These are phyloP conservation scores for Coccomyxa sp. DNA, from an alignment of 139 green algal species.

Conservation along the genomic window DNA sequence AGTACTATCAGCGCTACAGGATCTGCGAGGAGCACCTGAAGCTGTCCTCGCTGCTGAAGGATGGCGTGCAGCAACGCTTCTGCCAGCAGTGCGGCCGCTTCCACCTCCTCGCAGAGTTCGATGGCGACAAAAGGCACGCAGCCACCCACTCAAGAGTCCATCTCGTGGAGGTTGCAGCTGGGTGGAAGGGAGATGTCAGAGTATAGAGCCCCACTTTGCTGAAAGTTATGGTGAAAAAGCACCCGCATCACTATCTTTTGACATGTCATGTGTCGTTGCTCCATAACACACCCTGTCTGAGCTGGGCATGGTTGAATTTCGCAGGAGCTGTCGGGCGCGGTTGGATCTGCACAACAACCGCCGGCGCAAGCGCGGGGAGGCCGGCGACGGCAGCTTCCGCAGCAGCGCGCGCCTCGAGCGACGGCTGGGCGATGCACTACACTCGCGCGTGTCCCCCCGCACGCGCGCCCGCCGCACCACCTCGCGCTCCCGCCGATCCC, in stretches of 20 bases:
- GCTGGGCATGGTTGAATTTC: background rate
- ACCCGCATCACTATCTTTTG: no score
- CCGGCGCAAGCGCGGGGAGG: constrained; percentile 14
- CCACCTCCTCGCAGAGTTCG: constrained; percentile 42
- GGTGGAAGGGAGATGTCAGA: background rate
- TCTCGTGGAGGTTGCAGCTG: no score
- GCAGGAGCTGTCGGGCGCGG: constrained; percentile 67
- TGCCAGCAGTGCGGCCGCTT: constrained; percentile 58
- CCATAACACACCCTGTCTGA: no score
- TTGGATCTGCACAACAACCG: constrained; percentile 41
- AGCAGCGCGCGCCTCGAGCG: background rate
- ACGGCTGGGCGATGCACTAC: background rate
- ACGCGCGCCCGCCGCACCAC: background rate
- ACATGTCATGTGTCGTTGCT: no score
- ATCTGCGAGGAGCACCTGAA: constrained; percentile 74
- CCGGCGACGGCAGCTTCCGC: background rate
- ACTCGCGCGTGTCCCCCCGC: background rate
- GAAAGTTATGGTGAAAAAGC: background rate
- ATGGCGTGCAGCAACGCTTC: constrained; percentile 53
- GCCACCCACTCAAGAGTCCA: background rate
- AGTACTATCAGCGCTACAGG: constrained; percentile 69
- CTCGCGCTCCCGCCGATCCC: background rate
- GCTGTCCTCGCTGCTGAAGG: constrained; percentile 50
- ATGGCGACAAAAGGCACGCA: constrained; percentile 25
- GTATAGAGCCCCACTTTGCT: background rate